Evolutionary conservation across 169 alveolate species (phyloP).

Genomic region (Eimeria praecox): DNA sequence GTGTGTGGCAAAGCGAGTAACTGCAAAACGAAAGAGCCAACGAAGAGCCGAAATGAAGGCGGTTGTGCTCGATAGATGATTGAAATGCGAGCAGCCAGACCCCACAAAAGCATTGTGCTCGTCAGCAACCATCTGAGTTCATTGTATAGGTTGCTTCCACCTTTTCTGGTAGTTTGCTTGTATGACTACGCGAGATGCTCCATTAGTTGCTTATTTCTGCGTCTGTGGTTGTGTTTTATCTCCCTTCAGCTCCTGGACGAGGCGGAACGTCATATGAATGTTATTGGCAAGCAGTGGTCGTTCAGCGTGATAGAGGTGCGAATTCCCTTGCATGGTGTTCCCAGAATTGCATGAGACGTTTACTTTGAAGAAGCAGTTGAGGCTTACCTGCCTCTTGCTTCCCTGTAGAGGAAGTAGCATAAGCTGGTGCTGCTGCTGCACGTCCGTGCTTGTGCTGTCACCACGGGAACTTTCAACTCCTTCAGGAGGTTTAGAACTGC

Average conservation of each 20-base stretch:
- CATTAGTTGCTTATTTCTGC: neutral
- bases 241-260: slow-evolving; percentile 6
- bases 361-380: neutral
- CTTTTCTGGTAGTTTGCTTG: neutral
- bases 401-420: neutral
- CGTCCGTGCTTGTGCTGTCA: neutral
- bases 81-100: neutral
- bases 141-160: neutral
- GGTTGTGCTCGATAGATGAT: neutral
- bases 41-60: neutral
- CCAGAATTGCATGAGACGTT: neutral
- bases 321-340: neutral
- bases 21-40: neutral
- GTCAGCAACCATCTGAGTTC: neutral
- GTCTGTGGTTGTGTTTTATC: neutral
- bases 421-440: no score
- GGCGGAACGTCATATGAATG: slow-evolving; percentile 24
- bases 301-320: slow-evolving; percentile 44
- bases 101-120: neutral
- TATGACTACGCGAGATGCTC: neutral
- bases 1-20: neutral
- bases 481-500: neutral
- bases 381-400: neutral
- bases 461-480: neutral
- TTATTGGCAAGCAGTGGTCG: slow-evolving; percentile 40